phyloP scores from a whole-genome alignment of 352 stramenopile species.

The Pythium dissotocum region DNA sequence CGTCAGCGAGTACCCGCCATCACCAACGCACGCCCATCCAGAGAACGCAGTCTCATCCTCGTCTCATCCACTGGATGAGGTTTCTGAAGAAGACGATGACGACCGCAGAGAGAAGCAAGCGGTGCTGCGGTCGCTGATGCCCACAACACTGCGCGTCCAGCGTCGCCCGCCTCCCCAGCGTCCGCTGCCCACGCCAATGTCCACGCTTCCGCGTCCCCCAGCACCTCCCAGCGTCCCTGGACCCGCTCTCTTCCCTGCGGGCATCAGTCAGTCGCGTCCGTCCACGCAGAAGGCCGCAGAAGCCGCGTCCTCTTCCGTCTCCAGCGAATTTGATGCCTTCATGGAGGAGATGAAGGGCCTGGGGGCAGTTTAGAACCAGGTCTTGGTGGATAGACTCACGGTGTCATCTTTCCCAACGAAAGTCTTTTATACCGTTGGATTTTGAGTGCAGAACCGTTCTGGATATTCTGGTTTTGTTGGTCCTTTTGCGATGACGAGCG shows the following conservation, averaged over 20 bases:
- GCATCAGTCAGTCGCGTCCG: not conserved
- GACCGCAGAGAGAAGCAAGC: slow-evolving; percentile 40
- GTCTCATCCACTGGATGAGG: not conserved
- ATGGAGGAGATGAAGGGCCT: slow-evolving; percentile 66
- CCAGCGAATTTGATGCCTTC: slow-evolving; percentile 67
- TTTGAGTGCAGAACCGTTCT: not conserved
- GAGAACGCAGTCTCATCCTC: not conserved
- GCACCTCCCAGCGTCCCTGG: slow-evolving; percentile 12
- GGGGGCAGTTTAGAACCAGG: slow-evolving; percentile 14
- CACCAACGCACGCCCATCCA: slow-evolving; percentile 8
- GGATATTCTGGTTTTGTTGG: not conserved
- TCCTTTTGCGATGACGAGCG: not conserved
- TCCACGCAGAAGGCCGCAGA: not conserved
- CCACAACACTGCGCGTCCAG: slow-evolving; percentile 59
- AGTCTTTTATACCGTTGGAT: not conserved
- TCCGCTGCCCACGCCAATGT: not conserved
- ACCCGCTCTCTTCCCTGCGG: not conserved
- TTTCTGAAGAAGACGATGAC: slow-evolving; percentile 32
- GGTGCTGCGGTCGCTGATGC: slow-evolving; percentile 58
- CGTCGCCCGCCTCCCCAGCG: slow-evolving; percentile 29
- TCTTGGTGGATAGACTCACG: not conserved
- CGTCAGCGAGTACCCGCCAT: slow-evolving; percentile 29
- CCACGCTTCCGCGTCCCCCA: slow-evolving; percentile 3
- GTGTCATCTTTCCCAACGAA: not conserved
- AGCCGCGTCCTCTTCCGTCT: slow-evolving; percentile 32